Evolutionary conservation across 805 yeast species (phyloP).

Genomic region (Hanseniaspora valbyensis): DNA sequence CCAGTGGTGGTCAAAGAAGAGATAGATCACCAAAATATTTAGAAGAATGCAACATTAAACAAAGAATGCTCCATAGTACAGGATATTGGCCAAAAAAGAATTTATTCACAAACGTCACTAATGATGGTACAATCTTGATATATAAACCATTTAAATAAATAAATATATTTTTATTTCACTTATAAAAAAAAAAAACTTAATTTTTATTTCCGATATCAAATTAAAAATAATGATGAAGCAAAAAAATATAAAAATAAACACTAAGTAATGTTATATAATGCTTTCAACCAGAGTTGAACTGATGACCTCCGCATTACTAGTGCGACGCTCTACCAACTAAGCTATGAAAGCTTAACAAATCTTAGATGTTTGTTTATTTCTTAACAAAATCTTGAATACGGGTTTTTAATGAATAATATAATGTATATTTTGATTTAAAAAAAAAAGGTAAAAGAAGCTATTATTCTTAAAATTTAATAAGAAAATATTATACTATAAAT

Average conservation of each 20-base stretch:
- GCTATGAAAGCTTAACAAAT: conserved; percentile 14
- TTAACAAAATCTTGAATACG: no score
- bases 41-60: neutral
- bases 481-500: no score
- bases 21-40: conserved; percentile 12
- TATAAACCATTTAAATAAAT: neutral
- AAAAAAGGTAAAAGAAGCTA: no score
- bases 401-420: no score
- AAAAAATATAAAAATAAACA: no score
- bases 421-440: no score
- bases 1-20: conserved; percentile 14
- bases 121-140: conserved; percentile 5
- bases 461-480: no score
- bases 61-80: neutral
- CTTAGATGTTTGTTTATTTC: no score
- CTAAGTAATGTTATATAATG: no score
- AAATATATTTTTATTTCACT: neutral
- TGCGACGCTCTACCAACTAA: conserved; percentile 17
- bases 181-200: no score
- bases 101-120: neutral
- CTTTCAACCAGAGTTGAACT: conserved; percentile 16
- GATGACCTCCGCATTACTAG: conserved; percentile 17
- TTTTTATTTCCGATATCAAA: no score
- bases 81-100: neutral
- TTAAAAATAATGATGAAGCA: no score